Base-by-base conservation (phyloP, 495 filamentous ascomycete genomes). In the Tuber melanosporum region DNA sequence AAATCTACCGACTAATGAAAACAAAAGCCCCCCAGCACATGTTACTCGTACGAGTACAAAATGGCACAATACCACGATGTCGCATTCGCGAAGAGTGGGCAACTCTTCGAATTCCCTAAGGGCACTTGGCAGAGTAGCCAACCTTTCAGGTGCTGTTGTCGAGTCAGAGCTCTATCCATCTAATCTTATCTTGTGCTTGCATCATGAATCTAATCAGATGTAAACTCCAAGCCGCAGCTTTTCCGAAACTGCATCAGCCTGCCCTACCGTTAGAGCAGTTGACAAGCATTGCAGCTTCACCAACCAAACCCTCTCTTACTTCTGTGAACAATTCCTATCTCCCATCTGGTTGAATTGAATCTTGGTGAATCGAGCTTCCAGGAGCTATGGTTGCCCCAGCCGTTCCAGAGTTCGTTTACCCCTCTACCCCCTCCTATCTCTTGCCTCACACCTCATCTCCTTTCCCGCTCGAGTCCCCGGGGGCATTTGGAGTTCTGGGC, bases 331-430 rank as follows among this genome's bases (percentile, higher is more conserved):
- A 19, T 66, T 36, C 57, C 32, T 66, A 36, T 66, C 32, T 66
- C 26, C 17, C 57, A 2, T 36, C 57, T 17, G 12, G 14, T 36
- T 66, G 14, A 36, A 66, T 66, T 66, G 26, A 36, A 66, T 66
- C 26, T 66, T 66, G 57, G 57, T 66, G 26, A 14, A 66, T 66
- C 26, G 17, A 66, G 36, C 57, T 36, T 6, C 26, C 26, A 66
- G 66, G 71, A 76, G 87, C 87, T 82, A 96, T 96, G 93, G 91
- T 95, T 86, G 89, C 90, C 86, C 93, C 93, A 85, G 92, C 92
- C 85, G 92, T 96, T 74, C 93, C 93, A 83, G 93, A 95, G 93
- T 96, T 88, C 82, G 91, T 88, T 70, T 44, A 71, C 73, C 80
- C 76, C 72, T 79, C 83, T 82, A 44, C 70, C 72, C 69, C 70